phyloP scores from a whole-genome alignment of 108 stramenopile genomes.

The Discostella pseudostelligera region DNA sequence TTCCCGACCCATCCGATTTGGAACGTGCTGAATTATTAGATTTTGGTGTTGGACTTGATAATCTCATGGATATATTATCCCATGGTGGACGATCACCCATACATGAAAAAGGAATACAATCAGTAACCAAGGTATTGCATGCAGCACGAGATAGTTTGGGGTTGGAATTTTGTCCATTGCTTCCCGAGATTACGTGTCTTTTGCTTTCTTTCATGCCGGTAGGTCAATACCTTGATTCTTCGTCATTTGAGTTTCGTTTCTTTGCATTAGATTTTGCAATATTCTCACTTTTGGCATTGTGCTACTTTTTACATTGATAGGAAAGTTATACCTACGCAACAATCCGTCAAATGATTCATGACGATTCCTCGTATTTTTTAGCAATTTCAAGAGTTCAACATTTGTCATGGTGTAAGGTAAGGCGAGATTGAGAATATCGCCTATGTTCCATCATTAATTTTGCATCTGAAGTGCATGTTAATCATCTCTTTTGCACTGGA shows the following conservation, averaged over 20 bases:
- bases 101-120: slow-evolving; percentile 24
- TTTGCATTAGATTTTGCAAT: neutral
- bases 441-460: neutral
- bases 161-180: slow-evolving; percentile 39
- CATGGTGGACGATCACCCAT: slow-evolving; percentile 25
- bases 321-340: slow-evolving; percentile 45
- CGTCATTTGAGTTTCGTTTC: neutral
- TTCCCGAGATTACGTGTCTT: slow-evolving; percentile 40
- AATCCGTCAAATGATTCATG: slow-evolving; percentile 44
- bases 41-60: slow-evolving; percentile 41
- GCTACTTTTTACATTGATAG: slow-evolving; percentile 1
- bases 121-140: slow-evolving; percentile 30
- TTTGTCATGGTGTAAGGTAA: slow-evolving; percentile 51
- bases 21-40: slow-evolving; percentile 40
- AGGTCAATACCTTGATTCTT: slow-evolving; percentile 7
- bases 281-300: neutral
- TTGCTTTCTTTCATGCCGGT: slow-evolving; percentile 46
- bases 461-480: neutral
- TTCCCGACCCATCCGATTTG: slow-evolving; percentile 37
- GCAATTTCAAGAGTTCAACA: slow-evolving; percentile 62
- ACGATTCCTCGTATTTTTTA: slow-evolving; percentile 58
- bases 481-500: neutral
- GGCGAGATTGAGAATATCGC: neutral
- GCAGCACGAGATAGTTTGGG: slow-evolving; percentile 41
- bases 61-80: slow-evolving; percentile 37